Evolutionary conservation across 2,329 filamentous ascomycete species (phyloP), one percentile per base, ranked within the genome.

Genomic region (Penicillium sp.): DNA sequence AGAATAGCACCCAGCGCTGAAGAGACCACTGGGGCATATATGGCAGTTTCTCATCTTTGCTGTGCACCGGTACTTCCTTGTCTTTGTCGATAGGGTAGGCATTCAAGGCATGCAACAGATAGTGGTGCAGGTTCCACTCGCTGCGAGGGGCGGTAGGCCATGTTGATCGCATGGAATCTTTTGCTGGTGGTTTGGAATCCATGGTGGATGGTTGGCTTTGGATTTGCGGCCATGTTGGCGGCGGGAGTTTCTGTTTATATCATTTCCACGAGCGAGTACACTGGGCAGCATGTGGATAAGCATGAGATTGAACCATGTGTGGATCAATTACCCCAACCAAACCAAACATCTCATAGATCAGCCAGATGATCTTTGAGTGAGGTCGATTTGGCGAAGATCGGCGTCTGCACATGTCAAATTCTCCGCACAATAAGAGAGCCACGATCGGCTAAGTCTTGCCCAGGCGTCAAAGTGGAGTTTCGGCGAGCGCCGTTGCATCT

Each of bases 11-110:
- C 72, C 72, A 76, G 5, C 63, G 56, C 43, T 75, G 70, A 3
- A 64, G 55, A 16, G 65, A 63, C 56, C 58, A 65, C 27, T 73
- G 63, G 0, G 69, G 60, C 19, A 74, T 54, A 42, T 68, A 65
- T 0, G 72, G 73, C 3, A 76, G 54, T 31, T 69, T 69, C 31
- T 76, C 73, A 1, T 63, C 63, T 57, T 77, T 77, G 10, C 58
- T 40, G 55, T 74, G 70, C 2, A 72, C 64, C 0, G 73, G 74
- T 9, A 66, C 47, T 36, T 63, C 57, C 39, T 61, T 57, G 41
- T 58, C 46, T 19, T 60, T 45, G n/a, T 59, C 55, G 41, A 57
- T 51, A 11, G 57, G 63, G 33, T 66, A 55, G 39, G 53, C 59
- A 28, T 66, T 62, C 16, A 65, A 52, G 18, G 54, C 27, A 16